Conservation (phyloP, 345 rosid genomes). For the Pugionium cornutum region DNA sequence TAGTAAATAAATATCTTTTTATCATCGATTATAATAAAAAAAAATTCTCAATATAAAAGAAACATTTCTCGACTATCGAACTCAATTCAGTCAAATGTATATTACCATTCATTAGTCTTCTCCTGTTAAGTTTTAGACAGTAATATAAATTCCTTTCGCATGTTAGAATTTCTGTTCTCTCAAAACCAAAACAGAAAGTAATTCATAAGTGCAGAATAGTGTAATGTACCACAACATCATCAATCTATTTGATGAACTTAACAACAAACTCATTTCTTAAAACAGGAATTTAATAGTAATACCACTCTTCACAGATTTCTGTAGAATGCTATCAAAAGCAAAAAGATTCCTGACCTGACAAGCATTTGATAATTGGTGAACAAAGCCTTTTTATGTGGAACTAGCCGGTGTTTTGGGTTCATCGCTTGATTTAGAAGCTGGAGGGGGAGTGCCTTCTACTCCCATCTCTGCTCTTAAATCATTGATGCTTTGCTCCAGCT, state of each 20-base stretch:
- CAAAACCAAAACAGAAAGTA: neutral
- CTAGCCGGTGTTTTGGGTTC: conserved; percentile 53
- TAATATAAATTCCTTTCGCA: no score
- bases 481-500: conserved; percentile 69
- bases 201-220: conserved; percentile 6
- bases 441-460: conserved; percentile 58
- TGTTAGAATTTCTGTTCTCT: no score
- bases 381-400: conserved; percentile 29
- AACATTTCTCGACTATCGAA: no score
- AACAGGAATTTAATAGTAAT: conserved; percentile 13
- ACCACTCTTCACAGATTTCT: conserved; percentile 19
- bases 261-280: conserved; percentile 29
- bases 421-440: conserved; percentile 52
- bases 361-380: no score
- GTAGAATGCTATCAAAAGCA: conserved; percentile 20
- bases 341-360: neutral
- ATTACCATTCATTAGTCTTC: no score
- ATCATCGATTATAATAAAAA: no score
- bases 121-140: no score
- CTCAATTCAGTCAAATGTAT: no score
- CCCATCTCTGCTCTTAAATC: conserved; percentile 66
- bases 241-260: conserved; percentile 30
- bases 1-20: no score
- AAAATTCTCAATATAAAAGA: no score
- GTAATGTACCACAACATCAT: conserved; percentile 26